Percentiles rank a stretch among this genome's conserved stretches.
phyloP scores from a whole-genome alignment of 495 filamentous ascomycete species.

The Cenococcum geophilum region DNA sequence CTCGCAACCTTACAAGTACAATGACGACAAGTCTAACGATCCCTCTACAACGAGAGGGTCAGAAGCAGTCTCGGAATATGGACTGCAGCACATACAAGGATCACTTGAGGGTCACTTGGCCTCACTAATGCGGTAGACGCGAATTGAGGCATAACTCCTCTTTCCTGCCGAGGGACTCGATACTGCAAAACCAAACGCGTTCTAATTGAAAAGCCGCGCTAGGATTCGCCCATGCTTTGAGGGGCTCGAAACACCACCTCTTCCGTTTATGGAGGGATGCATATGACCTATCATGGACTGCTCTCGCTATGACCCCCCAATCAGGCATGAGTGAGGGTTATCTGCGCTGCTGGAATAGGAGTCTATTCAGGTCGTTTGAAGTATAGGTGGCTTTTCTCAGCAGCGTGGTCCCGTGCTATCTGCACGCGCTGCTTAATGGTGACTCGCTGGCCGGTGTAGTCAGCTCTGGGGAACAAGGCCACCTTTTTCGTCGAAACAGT shows the following conservation, averaged over 20 bases:
- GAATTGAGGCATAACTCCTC: constrained; percentile 14
- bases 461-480: constrained; percentile 16
- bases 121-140: constrained; percentile 11
- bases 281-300: constrained; percentile 19
- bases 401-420: background rate
- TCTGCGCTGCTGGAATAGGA: background rate
- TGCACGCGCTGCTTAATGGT: background rate
- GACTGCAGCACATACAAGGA: background rate
- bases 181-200: constrained; percentile 11
- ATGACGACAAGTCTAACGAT: background rate
- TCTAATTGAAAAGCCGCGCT: constrained; percentile 7
- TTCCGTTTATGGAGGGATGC: constrained; percentile 22
- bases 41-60: background rate
- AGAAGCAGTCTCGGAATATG: background rate
- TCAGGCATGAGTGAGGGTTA: background rate
- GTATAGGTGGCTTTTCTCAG: constrained; percentile 9
- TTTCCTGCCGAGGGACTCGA: constrained; percentile 11
- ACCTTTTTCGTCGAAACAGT: background rate
- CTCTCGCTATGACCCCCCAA: background rate
- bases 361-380: background rate
- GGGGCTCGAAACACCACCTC: constrained; percentile 16
- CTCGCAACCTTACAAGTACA: background rate
- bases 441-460: constrained; percentile 14
- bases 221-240: background rate
- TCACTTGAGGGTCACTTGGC: background rate